Base-by-base conservation (phyloP, 805 yeast species). In the Wickerhamiella parazyma region DNA sequence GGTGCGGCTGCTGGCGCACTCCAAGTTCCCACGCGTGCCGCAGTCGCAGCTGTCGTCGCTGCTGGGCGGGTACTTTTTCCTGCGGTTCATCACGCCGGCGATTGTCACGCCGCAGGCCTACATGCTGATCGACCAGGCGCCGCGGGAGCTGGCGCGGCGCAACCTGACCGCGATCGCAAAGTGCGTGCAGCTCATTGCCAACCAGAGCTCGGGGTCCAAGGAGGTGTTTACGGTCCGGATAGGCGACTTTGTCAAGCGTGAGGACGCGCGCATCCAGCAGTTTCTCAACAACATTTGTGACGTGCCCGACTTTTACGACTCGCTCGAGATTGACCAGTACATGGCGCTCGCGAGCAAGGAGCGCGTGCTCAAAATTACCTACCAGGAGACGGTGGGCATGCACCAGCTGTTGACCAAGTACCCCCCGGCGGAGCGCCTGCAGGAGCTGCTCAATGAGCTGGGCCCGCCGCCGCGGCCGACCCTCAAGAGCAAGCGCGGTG, bases 41-140 rank as follows among this genome's bases (percentile, higher is more conserved):
- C 54, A 51, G 39, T 45, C 59, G 1, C 59, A 61, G 4, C 57
- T 60, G 25, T 55, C 59, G 33, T 56, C 65, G 1, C 51, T 64
- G 71, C 78, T 85, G 21, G 94, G 95, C 0, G 86, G 94, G 0
- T 89, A 82, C 57, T 66, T 89, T 44, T 87, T 89, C 55, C 66
- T 89, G 51, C 65, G 94, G 45, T 75, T 80, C 49, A 70, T 80
- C 48, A 81, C 93, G 57, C 96, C 97, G 10, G 94, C 94, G 0
- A 77, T 87, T 52, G 87, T 87, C 11, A 76, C 85, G 26, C 96
- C 96, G 0, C 94, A 83, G 45, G 68, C 78, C 6, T 69, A 62
- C 49, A 57, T 55, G 55, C 53, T 66, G 18, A 57, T 65, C 9
- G 64, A 61, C 37, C 52, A 46, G 35, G 46, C 49, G 18, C 66